Base-by-base conservation (phyloP, 176 grass and related monocot genomes). In the Oryza coarctata region DNA sequence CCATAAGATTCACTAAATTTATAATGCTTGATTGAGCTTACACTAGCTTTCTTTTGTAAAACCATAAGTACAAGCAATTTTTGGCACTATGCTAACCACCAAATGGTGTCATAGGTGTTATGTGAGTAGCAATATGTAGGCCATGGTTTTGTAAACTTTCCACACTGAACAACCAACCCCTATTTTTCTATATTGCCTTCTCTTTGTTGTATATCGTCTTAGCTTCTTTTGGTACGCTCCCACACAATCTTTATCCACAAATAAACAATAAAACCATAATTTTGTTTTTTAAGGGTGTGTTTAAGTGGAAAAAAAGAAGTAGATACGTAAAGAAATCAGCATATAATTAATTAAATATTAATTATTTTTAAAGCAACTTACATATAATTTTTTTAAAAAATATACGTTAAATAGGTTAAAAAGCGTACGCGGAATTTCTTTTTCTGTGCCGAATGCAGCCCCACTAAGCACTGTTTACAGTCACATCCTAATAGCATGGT, bases 31-130 rank as follows among this genome's bases (percentile, higher is more conserved):
- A 79, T 79, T 86, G 68, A 90, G 18, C 17, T 86, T 79, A 50
- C 47, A 25, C 15, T 60, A 67, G 83, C 84, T 68, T 70, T 74
- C 77, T 38, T 17, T 32, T 78, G 11, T 72, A 78, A 72, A 86
- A 79, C 68, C 68, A 86, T 23, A 74, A 40, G 68, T 62, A 69
- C 69, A 33, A 82, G 10, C 39, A 35, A 83, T 73, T 1, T 6
- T 73, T 86, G 49, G 38, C 84, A 90, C 80, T 79, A 86, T 86
- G 34, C 29, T 76, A 84, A 4, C 32, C 23, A 86, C 63, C 74
- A 86, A 90, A 86, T 83, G 67, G 47, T 90, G 79, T 69, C 88
- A 90, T 83, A 74, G 78, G 73, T 86, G 74, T 62, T 79, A 86
- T 74, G 74, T 79, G 79, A 86, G 60, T 27, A 83, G 61, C 62